phyloP scores from a whole-genome alignment of 139 green algal species.

The Penium margaritaceum region DNA sequence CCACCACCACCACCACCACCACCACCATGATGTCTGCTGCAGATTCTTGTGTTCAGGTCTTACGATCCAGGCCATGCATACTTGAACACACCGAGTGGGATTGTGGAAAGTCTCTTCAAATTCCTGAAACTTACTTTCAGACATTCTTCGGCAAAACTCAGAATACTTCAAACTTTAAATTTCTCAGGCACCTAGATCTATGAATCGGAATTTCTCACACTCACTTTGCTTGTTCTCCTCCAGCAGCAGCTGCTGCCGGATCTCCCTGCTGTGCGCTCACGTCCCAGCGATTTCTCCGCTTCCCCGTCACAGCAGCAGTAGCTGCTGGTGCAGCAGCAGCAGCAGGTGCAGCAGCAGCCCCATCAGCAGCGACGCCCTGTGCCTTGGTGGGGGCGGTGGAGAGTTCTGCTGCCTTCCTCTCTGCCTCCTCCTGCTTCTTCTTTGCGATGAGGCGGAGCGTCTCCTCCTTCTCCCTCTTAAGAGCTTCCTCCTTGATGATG shows the following conservation, averaged over 20 bases:
- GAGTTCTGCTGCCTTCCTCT: slow-evolving; percentile 33
- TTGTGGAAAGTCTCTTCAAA: too few relatives aligned
- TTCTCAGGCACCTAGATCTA: too few relatives aligned
- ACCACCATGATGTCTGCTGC: too few relatives aligned
- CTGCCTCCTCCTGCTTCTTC: slow-evolving; percentile 64
- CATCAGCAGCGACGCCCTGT: slow-evolving; percentile 32
- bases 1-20: too few relatives aligned
- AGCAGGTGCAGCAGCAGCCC: slow-evolving; percentile 29
- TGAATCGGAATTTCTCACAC: too few relatives aligned
- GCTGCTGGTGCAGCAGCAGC: slow-evolving; percentile 36
- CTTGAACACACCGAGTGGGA: too few relatives aligned
- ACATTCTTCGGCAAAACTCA: too few relatives aligned
- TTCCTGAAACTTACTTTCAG: too few relatives aligned
- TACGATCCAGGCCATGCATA: too few relatives aligned
- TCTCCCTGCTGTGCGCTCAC: too few relatives aligned
- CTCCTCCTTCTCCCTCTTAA: slow-evolving; percentile 80
- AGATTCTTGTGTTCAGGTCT: too few relatives aligned
- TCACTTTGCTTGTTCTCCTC: slow-evolving; percentile 38
- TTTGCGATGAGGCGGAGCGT: slow-evolving; percentile 82
- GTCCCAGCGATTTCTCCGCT: slow-evolving; percentile 80
- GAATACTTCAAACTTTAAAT: too few relatives aligned
- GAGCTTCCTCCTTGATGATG: slow-evolving; percentile 71
- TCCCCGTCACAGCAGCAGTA: slow-evolving; percentile 33
- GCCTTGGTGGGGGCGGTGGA: slow-evolving; percentile 55
- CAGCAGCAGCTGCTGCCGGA: background rate